phyloP scores from a whole-genome alignment of 2,329 filamentous ascomycete genomes.

The Fusarium sambucinum region DNA sequence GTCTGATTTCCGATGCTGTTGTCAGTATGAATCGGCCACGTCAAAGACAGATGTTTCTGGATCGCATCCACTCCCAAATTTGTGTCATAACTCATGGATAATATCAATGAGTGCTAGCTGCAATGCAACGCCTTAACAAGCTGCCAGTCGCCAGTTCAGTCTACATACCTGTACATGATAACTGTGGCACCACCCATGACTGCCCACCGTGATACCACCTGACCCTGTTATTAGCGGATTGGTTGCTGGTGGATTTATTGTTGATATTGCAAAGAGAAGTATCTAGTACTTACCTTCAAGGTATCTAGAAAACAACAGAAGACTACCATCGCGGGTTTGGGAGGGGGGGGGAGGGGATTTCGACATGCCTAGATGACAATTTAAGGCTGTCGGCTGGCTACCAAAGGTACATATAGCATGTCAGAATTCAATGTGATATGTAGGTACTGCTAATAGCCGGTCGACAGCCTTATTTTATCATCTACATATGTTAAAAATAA shows the following conservation, averaged over 20 bases:
- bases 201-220: neutral
- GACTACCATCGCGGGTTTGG: no score
- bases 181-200: constrained; percentile 1
- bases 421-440: no score
- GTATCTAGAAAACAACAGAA: neutral
- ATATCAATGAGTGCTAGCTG: constrained; percentile 1
- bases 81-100: constrained; percentile 35
- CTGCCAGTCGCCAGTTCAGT: constrained; percentile 8
- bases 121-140: constrained; percentile 9
- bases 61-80: constrained; percentile 19
- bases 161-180: constrained; percentile 4
- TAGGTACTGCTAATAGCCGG: no score
- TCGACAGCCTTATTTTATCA: no score
- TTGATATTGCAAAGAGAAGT: neutral
- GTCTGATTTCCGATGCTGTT: constrained; percentile 1
- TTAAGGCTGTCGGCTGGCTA: no score
- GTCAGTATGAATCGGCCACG: constrained; percentile 11
- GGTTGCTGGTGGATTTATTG: neutral
- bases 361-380: no score
- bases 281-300: neutral
- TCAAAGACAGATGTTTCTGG: neutral
- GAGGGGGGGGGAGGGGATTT: no score
- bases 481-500: no score
- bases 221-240: neutral
- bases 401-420: no score